These are phyloP conservation scores for Podosphaera fusca DNA, from an alignment of 2,329 filamentous ascomycete species.

Conservation along the genomic window DNA sequence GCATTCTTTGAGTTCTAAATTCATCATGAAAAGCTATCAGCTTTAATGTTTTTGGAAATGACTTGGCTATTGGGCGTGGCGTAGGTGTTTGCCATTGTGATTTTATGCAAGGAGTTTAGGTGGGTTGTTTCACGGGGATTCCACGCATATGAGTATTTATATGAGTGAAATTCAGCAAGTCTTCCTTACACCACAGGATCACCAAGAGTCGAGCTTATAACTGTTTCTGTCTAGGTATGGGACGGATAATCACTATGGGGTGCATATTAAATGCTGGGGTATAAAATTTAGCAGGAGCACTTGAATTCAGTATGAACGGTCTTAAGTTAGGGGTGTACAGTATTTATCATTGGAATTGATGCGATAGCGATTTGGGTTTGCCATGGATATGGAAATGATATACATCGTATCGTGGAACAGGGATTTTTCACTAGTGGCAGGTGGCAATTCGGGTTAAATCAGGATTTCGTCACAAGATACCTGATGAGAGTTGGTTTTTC, in stretches of 20 bases:
- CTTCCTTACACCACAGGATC: background rate
- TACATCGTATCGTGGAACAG: too few relatives aligned
- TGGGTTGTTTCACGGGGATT: conserved; percentile 11
- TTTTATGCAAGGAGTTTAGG: conserved; percentile 3
- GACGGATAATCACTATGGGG: too few relatives aligned
- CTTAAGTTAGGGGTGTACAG: background rate
- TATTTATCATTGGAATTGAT: background rate
- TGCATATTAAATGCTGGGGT: background rate
- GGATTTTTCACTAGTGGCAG: too few relatives aligned
- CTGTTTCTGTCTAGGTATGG: too few relatives aligned
- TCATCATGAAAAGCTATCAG: conserved; percentile 7
- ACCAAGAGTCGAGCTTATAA: too few relatives aligned
- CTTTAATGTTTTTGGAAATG: conserved; percentile 6
- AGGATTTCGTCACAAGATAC: too few relatives aligned
- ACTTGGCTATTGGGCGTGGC: conserved; percentile 10
- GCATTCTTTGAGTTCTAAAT: conserved; percentile 46
- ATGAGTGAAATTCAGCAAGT: background rate
- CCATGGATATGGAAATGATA: too few relatives aligned
- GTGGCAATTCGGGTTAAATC: too few relatives aligned
- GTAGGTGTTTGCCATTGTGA: conserved; percentile 7
- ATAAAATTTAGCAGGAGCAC: background rate
- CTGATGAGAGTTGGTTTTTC: too few relatives aligned
- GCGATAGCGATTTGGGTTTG: too few relatives aligned
- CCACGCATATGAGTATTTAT: background rate
- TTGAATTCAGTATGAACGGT: background rate